Base-by-base conservation (phyloP, 345 rosid species). In the Euphorbia peplus region DNA sequence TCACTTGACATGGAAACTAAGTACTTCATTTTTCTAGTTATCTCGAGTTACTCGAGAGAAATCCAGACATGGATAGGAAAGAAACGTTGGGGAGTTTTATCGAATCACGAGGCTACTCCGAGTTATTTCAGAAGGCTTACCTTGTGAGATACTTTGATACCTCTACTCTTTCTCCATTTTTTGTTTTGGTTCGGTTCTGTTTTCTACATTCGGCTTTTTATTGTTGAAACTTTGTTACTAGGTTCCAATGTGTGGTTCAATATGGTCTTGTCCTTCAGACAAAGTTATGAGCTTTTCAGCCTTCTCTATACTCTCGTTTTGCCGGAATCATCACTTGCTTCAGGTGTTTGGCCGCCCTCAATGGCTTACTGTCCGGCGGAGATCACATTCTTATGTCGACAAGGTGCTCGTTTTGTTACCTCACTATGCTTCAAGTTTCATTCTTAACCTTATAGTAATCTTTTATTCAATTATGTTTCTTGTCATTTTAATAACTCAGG, bases 261-360 rank as follows among this genome's bases (percentile, higher is more conserved):
- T 89, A 69, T 93, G 97, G 98, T 87, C 97, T 21, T 89, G 95
- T 71, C 80, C 92, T 56, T 77, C 90, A 22, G 89, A 93, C 58
- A 84, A 87, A 75, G 90, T 93, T 15, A 77, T 79, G 85, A 86
- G 72, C 72, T 89, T 90, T 79, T 84, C 98, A 46, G 97, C 97
- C 68, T 90, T 68, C 85, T 87, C 90, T 11, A 83, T 89, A 64
- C 88, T 93, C 74, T 89, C 95, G 10, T 93, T 93, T 83, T 91
- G 89, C 75, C 84, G 84, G 68, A 88, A 91, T 28, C 96, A 91
- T 75, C 95, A 89, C 60, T 85, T 91, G 24, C 97, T 93, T 79
- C 96, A 93, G 96, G 98, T 87, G 68, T 81, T 88, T 75, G 96
- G 97, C 44, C 86, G 91, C 28, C 98, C 97, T 35, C 97, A 88